A percentile compares a stretch with the other conserved stretches of the same genome.
These are phyloP conservation scores for Tylopilus sp. DNA, from an alignment of 768 basidiomycete genomes.

Conservation along the genomic window DNA sequence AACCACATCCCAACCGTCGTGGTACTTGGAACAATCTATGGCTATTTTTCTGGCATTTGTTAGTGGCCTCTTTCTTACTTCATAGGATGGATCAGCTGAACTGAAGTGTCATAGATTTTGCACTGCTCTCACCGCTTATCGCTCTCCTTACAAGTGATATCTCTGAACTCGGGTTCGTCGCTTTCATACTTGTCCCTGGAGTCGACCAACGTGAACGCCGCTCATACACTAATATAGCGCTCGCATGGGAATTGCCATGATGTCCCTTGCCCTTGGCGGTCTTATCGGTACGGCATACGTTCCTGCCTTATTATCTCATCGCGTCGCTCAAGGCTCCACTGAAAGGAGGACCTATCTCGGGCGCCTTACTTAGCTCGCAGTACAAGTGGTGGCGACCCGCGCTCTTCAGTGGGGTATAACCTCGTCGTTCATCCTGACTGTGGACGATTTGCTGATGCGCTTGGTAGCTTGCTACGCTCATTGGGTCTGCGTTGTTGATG, in stretches of 20 bases:
- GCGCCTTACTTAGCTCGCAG: conserved; percentile 48
- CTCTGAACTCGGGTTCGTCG: conserved; percentile 47
- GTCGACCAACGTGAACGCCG: neutral
- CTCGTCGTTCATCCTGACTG: neutral
- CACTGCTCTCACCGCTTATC: conserved; percentile 41
- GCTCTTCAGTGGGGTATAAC: conserved; percentile 44
- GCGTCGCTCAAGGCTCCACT: neutral
- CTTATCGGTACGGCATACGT: conserved; percentile 23
- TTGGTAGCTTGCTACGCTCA: conserved; percentile 6
- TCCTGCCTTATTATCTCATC: neutral
- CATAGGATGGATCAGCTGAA: neutral
- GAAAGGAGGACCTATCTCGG: conserved; percentile 52
- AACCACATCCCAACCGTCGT: conserved; percentile 33
- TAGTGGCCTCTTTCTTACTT: conserved; percentile 7
- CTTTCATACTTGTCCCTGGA: neutral
- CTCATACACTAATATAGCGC: conserved; percentile 12
- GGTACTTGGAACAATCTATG: conserved; percentile 40
- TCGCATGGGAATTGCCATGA: conserved; percentile 25
- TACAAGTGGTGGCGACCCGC: conserved; percentile 58
- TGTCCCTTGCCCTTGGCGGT: conserved; percentile 11
- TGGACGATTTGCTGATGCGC: neutral
- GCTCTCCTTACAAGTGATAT: conserved; percentile 41
- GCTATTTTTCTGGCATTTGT: conserved; percentile 47
- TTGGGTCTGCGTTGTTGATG: conserved; percentile 1
- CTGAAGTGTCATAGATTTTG: conserved; percentile 32